Conservation (phyloP, 148 eudicot genomes). For the Cornus controversa region DNA sequence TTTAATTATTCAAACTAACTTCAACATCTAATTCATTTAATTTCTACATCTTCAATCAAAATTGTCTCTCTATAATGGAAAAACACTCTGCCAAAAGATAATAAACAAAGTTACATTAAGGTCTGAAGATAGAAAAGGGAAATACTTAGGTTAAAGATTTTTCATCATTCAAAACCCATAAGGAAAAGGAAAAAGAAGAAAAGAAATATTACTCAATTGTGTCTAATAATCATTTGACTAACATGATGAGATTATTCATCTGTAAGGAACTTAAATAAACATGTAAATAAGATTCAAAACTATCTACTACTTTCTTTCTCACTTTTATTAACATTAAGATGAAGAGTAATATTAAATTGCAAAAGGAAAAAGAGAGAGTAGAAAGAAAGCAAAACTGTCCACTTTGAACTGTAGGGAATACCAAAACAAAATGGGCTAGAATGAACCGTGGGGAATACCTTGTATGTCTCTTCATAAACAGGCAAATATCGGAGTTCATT, state of each 20-base stretch:
- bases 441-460: constrained; percentile 31
- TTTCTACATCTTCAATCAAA: not conserved
- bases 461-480: constrained; percentile 96
- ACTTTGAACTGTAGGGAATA: not conserved
- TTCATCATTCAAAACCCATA: not conserved
- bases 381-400: not conserved
- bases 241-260: not conserved
- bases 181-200: not conserved
- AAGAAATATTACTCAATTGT: not conserved
- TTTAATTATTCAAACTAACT: not conserved
- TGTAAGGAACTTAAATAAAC: not conserved
- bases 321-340: not conserved
- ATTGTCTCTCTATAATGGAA: not conserved
- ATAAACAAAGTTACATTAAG: too few species aligned
- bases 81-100: not conserved
- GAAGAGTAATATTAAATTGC: not conserved
- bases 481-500: constrained; percentile 93
- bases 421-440: too few species aligned
- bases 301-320: not conserved
- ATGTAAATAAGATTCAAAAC: not conserved
- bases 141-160: not conserved
- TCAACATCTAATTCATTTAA: not conserved
- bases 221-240: not conserved
- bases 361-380: not conserved
- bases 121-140: not conserved